Base-by-base conservation (phyloP, 2,329 filamentous ascomycete species). In the Stemphylium vesicarium region DNA sequence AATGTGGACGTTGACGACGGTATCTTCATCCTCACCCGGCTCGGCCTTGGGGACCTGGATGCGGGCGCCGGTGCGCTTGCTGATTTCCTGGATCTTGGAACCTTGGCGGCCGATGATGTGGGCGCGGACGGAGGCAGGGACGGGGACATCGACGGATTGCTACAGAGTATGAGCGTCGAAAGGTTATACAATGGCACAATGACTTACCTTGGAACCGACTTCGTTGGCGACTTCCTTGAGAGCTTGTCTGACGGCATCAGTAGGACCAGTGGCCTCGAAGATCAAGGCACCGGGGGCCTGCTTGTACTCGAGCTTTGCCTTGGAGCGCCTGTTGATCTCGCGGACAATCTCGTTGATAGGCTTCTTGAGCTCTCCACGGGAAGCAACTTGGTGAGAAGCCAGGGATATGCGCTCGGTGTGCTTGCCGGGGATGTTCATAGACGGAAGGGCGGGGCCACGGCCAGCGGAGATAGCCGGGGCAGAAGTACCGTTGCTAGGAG, bases 81-180 rank as follows among this genome's bases (percentile, higher is more conserved):
- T 91, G 48, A 99, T 87, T 41, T 89, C 85, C 79, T 96, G 94
- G 74, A 99, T 96, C 58, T 89, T 94, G 22, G 91, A 85, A 54
- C 96, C 96, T 72, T 90, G 88, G 72, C 91, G 92, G 66, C 95
- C 96, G 73, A 99, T 98, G 76, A 99, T 93, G 76, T 94, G 89
- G 48, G 93, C 86, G 58, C 92, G 88, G 18, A 92, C 86, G 35
- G 92, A 94, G 43, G 88, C 85, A 47, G 94, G 95, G 62, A 99
- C 89, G 2, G 90, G 83, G 43, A 98, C 86, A 62, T 87, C 88
- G 70, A 91, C 82, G 47, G 84, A 83, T 81, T 87, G 84, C 84
- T 88, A 45, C 15, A 20, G 22, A 13, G 33, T 40, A 52, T 69
- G 35, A 68, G 57, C 33, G 20, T 12, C n/a, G 35, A 10, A 12